Conservation (phyloP, 805 yeast genomes). For the Isabelozyma heimii region DNA sequence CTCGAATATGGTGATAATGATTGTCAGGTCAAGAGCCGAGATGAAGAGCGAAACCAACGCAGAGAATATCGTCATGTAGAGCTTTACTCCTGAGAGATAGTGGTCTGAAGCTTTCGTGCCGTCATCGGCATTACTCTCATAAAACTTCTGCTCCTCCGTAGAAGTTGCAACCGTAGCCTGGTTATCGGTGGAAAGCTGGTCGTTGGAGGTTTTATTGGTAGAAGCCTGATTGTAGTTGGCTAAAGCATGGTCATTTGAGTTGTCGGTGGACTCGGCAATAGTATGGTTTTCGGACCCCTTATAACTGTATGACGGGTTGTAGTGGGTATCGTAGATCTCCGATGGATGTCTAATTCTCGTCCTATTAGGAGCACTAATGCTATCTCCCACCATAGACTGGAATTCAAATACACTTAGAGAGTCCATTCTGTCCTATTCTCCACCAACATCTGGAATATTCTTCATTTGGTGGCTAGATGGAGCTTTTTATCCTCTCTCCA, state of each 20-base stretch:
- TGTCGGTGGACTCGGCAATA: not conserved
- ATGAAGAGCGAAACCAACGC: conserved; percentile 13
- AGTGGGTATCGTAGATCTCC: not conserved
- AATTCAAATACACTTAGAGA: not conserved
- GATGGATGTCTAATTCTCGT: not conserved
- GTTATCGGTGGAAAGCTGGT: not conserved
- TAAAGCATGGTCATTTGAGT: not conserved
- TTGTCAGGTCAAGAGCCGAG: conserved; percentile 20
- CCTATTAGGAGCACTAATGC: not conserved
- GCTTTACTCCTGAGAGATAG: conserved; percentile 12
- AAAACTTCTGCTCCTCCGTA: not conserved
- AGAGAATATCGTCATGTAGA: conserved; percentile 7
- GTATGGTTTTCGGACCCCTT: not conserved
- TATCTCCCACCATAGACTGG: not conserved
- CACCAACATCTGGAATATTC: not conserved
- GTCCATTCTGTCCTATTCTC: not conserved
- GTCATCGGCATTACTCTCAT: conserved; percentile 21
- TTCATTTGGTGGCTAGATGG: too few species aligned
- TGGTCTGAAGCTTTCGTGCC: conserved; percentile 19
- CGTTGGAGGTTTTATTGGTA: too few species aligned
- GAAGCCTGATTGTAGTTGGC: not conserved
- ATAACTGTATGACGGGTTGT: not conserved
- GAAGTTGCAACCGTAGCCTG: not conserved
- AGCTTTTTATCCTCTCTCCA: too few species aligned
- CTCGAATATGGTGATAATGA: conserved; percentile 16